phyloP scores from a whole-genome alignment of 805 yeast species.

The Wickerhamiella cacticola region DNA sequence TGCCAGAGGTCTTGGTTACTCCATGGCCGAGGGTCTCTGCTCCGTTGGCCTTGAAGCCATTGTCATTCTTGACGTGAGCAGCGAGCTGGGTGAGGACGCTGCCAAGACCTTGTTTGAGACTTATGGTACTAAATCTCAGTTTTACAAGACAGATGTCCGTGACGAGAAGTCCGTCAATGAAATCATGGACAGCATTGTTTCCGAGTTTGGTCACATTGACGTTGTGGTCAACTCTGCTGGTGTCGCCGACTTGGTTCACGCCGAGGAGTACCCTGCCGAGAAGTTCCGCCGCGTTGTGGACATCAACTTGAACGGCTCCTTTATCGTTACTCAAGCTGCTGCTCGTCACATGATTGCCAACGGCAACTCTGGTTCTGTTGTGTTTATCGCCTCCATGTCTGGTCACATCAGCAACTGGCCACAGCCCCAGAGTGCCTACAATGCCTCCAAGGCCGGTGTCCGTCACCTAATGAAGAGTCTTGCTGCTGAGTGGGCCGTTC shows the following conservation, averaged over 20 bases:
- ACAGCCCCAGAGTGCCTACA: constrained; percentile 58
- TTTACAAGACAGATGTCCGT: constrained; percentile 54
- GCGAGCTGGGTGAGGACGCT: constrained; percentile 51
- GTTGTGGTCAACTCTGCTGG: constrained; percentile 55
- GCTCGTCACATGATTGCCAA: constrained; percentile 53
- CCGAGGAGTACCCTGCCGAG: constrained; percentile 53
- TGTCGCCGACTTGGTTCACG: constrained; percentile 55
- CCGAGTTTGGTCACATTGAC: constrained; percentile 44
- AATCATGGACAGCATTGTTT: constrained; percentile 41
- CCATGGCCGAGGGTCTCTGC: constrained; percentile 49
- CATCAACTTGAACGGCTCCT: constrained; percentile 55
- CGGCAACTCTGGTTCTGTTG: constrained; percentile 44
- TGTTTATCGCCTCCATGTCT: constrained; percentile 59
- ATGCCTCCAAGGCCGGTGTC: constrained; percentile 63
- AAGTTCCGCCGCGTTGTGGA: constrained; percentile 54
- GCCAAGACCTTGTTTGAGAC: constrained; percentile 41
- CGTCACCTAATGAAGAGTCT: constrained; percentile 54
- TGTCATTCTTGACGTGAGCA: constrained; percentile 42
- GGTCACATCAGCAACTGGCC: constrained; percentile 63
- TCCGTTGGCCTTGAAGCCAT: constrained; percentile 44
- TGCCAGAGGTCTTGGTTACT: constrained; percentile 53
- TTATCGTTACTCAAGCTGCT: constrained; percentile 52
- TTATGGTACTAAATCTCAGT: constrained; percentile 46
- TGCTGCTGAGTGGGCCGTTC: constrained; percentile 64
- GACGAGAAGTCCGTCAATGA: constrained; percentile 39